Conservation (phyloP, 257 asterid species). For the Solanum medicagineum region DNA sequence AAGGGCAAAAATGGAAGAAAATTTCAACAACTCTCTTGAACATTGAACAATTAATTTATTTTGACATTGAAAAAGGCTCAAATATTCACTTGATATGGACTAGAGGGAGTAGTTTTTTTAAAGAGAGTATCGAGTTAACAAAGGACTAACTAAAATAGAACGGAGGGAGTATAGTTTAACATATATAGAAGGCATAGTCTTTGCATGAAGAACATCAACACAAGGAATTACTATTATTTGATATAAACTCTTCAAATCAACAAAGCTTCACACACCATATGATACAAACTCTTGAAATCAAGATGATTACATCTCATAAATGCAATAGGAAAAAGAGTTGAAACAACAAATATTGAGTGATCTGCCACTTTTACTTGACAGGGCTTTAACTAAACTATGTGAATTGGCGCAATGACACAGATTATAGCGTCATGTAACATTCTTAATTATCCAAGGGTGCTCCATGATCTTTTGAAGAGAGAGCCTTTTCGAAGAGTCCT, state of each 20-base stretch:
- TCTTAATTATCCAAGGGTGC: slow-evolving; percentile 78
- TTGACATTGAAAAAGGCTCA: too few relatives aligned
- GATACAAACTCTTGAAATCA: not conserved
- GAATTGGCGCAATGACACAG: not conserved
- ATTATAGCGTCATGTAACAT: not conserved
- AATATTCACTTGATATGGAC: too few relatives aligned
- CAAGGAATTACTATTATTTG: not conserved
- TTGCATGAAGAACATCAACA: not conserved
- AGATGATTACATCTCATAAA: not conserved
- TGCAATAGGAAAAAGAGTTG: not conserved
- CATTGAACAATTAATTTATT: too few relatives aligned
- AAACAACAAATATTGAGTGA: not conserved
- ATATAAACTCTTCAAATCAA: not conserved
- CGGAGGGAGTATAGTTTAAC: not conserved
- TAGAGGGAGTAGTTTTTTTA: too few relatives aligned
- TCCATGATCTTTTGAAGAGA: slow-evolving; percentile 62
- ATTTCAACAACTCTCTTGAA: too few relatives aligned
- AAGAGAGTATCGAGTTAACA: too few relatives aligned
- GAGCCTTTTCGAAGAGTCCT: slow-evolving; percentile 80
- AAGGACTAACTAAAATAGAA: not conserved
- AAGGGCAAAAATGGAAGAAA: too few relatives aligned
- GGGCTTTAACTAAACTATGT: not conserved
- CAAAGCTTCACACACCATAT: not conserved
- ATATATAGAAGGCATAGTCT: not conserved
- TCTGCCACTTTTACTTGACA: not conserved